Percentiles rank a stretch among this genome's conserved stretches.
Conservation (phyloP, 208 protist genomes). For the Phytomonas francai region DNA sequence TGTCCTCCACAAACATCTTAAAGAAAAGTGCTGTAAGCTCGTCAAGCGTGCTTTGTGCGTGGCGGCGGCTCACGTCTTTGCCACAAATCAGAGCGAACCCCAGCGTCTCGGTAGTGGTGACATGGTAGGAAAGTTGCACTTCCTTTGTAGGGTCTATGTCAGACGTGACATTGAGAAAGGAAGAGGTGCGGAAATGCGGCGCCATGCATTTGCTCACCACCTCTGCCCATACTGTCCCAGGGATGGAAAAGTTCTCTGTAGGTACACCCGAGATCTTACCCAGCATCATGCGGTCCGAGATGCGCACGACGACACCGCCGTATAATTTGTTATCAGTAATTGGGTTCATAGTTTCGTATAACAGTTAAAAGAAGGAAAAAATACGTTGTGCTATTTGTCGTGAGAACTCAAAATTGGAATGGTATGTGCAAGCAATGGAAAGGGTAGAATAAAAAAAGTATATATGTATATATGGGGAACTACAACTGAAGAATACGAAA, state of each 20-base stretch:
- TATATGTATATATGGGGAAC: slow-evolving; percentile 5
- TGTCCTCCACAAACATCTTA: slow-evolving; percentile 83
- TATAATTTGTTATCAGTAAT: slow-evolving; percentile 27
- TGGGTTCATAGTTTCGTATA: background rate
- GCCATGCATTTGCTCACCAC: slow-evolving; percentile 71
- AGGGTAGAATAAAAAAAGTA: background rate
- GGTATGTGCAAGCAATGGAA: background rate
- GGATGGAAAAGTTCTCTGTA: slow-evolving; percentile 54
- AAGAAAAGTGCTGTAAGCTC: slow-evolving; percentile 62
- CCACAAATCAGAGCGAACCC: slow-evolving; percentile 62
- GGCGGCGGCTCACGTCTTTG: slow-evolving; percentile 33
- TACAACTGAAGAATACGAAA: background rate
- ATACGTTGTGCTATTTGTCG: background rate
- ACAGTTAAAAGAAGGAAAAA: background rate
- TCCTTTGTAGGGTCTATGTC: slow-evolving; percentile 28
- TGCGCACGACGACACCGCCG: slow-evolving; percentile 67
- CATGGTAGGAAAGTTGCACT: slow-evolving; percentile 65
- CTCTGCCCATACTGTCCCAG: slow-evolving; percentile 64
- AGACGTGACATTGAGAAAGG: slow-evolving; percentile 42
- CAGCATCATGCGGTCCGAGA: slow-evolving; percentile 70
- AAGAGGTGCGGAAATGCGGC: slow-evolving; percentile 67
- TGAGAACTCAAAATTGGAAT: background rate
- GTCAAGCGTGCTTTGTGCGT: slow-evolving; percentile 62
- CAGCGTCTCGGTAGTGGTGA: slow-evolving; percentile 69
- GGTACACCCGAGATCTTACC: slow-evolving; percentile 51